Evolutionary conservation across 2,329 filamentous ascomycete genomes (phyloP), one percentile per base, ranked within the genome.

Genomic region (Penicillium expansum): DNA sequence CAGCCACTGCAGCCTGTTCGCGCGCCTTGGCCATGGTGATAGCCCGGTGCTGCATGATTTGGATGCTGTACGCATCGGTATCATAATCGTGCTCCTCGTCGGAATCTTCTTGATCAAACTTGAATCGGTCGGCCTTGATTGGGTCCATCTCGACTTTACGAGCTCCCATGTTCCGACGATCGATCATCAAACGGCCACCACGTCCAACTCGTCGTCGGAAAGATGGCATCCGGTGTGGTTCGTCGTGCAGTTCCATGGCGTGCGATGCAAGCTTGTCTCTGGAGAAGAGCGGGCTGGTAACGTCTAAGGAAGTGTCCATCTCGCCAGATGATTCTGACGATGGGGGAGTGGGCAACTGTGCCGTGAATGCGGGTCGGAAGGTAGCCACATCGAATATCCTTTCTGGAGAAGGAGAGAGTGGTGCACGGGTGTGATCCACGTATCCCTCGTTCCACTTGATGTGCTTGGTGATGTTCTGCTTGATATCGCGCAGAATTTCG

Each of bases 371-470:
- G 45, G 86, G 84, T 61, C 88, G 83, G 79, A 91, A 92, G 62
- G 83, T 83, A 56, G 60, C 59, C 6, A 81, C 75, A 61, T 87
- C 82, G 65, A 80, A 79, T 41, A 77, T 80, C 63, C 84, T 80
- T 57, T 91, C 88, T 68, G 85, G 81, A 42, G 90, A 85, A 22
- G 92, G 92, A 49, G 90, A 91, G 63, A 97, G 83, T 49, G 93
- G 92, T 63, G 88, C 87, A 77, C 88, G 86, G 60, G 93, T 97
- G 71, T 92, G 83, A 77, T 97, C 92, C 67, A 95, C 84, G 79
- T 91, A 92, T 69, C 90, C 89, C 67, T 90, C 83, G 76, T 97
- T 97, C 92, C 93, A 97, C 72, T 89, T 87, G 66, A 89, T 86
- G 76, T 97, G 93, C 75, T 94, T 93, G 67, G 88, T 83, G 53